phyloP scores from a whole-genome alignment of 1,284 basidiomycete genomes.

The Cerrena zonata region DNA sequence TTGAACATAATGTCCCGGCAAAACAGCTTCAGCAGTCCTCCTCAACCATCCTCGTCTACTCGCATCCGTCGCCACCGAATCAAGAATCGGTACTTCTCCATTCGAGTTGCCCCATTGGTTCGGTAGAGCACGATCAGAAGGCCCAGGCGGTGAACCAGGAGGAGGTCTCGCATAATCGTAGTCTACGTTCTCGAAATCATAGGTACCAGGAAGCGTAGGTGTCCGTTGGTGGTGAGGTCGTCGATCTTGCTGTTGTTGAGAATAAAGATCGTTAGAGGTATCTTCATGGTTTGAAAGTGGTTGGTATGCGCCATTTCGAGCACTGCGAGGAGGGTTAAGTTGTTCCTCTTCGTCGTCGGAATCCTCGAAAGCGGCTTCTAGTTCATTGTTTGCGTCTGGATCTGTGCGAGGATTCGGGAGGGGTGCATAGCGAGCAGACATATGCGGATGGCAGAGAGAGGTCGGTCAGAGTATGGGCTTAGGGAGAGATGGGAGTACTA shows the following conservation, averaged over 20 bases:
- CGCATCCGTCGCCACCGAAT: slow-evolving; percentile 31
- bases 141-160: slow-evolving; percentile 77
- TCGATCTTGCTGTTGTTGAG: slow-evolving; percentile 22
- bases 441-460: slow-evolving; percentile 21
- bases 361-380: slow-evolving; percentile 75
- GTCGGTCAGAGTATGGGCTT: neutral
- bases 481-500: neutral
- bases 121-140: slow-evolving; percentile 54
- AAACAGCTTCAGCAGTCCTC: slow-evolving; percentile 50
- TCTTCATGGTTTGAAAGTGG: slow-evolving; percentile 51
- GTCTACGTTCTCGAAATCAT: slow-evolving; percentile 78
- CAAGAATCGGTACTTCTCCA: slow-evolving; percentile 60
- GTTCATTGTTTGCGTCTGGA: slow-evolving; percentile 50
- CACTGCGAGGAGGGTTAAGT: slow-evolving; percentile 34
- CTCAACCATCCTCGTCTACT: slow-evolving; percentile 47
- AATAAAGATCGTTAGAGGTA: slow-evolving; percentile 6
- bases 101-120: slow-evolving; percentile 79
- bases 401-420: slow-evolving; percentile 55
- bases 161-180: slow-evolving; percentile 75
- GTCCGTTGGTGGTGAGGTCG: slow-evolving; percentile 15
- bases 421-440: slow-evolving; percentile 68
- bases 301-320: slow-evolving; percentile 38
- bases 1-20: slow-evolving; percentile 45
- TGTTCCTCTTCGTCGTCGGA: slow-evolving; percentile 61
- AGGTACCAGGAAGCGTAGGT: slow-evolving; percentile 47